Evolutionary conservation across 2,329 filamentous ascomycete genomes (phyloP).

Genomic region (Fusarium circinatum): DNA sequence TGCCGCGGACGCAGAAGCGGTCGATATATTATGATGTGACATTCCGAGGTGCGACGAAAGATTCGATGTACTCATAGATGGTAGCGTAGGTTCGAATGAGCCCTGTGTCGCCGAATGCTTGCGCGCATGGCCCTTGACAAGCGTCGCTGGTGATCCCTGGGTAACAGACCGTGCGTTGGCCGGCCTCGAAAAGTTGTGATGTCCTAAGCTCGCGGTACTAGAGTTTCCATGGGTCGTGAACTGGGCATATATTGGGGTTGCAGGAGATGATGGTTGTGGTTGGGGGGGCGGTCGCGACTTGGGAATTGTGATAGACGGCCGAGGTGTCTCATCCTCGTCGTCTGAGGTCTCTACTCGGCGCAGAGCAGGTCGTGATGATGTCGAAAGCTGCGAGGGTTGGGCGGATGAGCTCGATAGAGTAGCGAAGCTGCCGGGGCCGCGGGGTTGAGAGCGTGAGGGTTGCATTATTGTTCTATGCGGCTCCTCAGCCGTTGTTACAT

Average conservation of each 20-base stretch:
- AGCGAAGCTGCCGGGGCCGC: constrained; percentile 67
- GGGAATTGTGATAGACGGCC: constrained; percentile 54
- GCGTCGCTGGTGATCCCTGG: constrained; percentile 46
- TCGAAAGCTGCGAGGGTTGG: constrained; percentile 43
- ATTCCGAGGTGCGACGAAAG: constrained; percentile 61
- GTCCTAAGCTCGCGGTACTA: constrained; percentile 56
- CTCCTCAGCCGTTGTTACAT: constrained; percentile 54
- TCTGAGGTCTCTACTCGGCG: constrained; percentile 47
- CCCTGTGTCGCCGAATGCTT: constrained; percentile 80
- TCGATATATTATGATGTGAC: constrained; percentile 47
- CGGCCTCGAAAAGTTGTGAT: constrained; percentile 68
- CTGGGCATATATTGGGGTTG: constrained; percentile 60
- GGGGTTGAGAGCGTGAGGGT: constrained; percentile 56
- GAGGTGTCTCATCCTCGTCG: constrained; percentile 39
- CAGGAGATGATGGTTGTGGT: constrained; percentile 48
- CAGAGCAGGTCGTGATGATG: constrained; percentile 48
- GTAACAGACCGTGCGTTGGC: constrained; percentile 48
- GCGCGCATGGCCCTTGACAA: constrained; percentile 61
- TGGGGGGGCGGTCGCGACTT: constrained; percentile 56
- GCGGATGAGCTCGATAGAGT: constrained; percentile 55
- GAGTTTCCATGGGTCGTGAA: constrained; percentile 60
- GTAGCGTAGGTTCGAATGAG: constrained; percentile 78
- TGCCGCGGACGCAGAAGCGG: constrained; percentile 28
- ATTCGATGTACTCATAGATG: constrained; percentile 68
- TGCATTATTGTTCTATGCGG: constrained; percentile 56